Conservation (phyloP, 352 stramenopile species). For the Lagenidium giganteum region DNA sequence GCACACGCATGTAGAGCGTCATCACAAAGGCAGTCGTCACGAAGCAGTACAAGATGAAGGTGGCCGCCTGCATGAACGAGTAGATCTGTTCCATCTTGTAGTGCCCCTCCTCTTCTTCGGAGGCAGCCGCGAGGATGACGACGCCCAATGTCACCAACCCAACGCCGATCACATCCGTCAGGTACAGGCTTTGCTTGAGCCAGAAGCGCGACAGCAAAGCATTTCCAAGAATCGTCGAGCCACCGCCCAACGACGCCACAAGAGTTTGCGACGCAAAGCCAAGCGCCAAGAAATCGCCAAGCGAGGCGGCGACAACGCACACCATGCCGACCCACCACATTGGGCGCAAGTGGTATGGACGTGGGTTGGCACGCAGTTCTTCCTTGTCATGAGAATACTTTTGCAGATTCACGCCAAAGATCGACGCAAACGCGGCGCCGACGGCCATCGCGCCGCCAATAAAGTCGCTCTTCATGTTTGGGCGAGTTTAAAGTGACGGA, state of each 20-base stretch:
- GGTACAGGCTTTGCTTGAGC: constrained; percentile 83
- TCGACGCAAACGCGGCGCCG: constrained; percentile 69
- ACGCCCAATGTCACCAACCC: constrained; percentile 72
- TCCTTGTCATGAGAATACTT: constrained; percentile 90
- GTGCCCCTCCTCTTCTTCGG: constrained; percentile 60
- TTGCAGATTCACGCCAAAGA: constrained; percentile 89
- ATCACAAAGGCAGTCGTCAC: constrained; percentile 79
- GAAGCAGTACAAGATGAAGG: constrained; percentile 81
- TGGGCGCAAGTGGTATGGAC: constrained; percentile 78
- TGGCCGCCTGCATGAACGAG: constrained; percentile 67
- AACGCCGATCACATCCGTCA: constrained; percentile 78
- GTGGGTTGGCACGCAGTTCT: constrained; percentile 50
- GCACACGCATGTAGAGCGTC: constrained; percentile 77
- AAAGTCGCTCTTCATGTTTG: constrained; percentile 72
- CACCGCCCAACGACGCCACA: constrained; percentile 73
- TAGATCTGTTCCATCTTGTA: constrained; percentile 88
- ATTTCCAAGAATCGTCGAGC: constrained; percentile 82
- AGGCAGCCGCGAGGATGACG: constrained; percentile 69
- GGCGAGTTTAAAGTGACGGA: too few species aligned
- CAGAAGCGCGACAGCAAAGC: constrained; percentile 83
- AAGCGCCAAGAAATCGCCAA: constrained; percentile 84
- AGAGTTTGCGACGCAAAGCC: constrained; percentile 86
- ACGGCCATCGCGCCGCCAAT: constrained; percentile 79
- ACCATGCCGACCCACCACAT: constrained; percentile 89
- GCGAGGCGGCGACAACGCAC: constrained; percentile 71